These are phyloP conservation scores for Colletotrichum kahawae DNA, from an alignment of 2,329 filamentous ascomycete genomes.

Conservation along the genomic window DNA sequence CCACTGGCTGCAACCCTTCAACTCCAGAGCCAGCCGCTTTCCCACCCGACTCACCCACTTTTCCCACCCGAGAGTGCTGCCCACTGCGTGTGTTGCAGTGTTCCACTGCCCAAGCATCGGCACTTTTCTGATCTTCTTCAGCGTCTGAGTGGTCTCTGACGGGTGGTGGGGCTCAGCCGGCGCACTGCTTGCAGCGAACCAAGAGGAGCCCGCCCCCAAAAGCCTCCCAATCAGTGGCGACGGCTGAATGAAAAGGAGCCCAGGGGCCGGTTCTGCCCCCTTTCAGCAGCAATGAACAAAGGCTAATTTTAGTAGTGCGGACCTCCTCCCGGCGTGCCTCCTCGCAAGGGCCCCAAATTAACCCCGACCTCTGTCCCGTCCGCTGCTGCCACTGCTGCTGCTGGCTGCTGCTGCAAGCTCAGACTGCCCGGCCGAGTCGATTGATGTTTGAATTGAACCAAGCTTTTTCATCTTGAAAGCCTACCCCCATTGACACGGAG, in stretches of 20 bases:
- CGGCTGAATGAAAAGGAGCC: background rate
- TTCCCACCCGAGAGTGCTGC: background rate
- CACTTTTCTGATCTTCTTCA: background rate
- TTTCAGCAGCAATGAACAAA: background rate
- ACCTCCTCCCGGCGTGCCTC: background rate
- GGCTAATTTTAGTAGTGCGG: slow-evolving; percentile 9
- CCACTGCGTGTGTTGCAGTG: background rate
- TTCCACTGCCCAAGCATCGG: background rate
- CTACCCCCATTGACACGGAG: background rate
- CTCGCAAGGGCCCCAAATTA: background rate
- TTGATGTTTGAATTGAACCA: slow-evolving; percentile 4
- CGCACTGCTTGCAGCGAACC: slow-evolving; percentile 4
- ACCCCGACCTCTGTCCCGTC: background rate
- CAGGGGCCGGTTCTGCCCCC: background rate
- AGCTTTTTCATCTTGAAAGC: slow-evolving; percentile 5
- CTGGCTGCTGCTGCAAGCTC: background rate
- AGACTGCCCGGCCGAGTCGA: background rate
- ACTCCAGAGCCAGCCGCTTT: background rate
- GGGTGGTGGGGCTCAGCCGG: background rate
- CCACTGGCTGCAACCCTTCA: background rate
- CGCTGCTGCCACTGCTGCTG: background rate
- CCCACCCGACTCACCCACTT: background rate
- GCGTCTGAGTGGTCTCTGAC: background rate
- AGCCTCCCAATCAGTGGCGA: background rate
- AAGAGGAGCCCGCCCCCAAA: background rate